A percentile compares a stretch with the other conserved stretches of the same genome.
Evolutionary conservation across 805 yeast species (phyloP).

Genomic region (Cyberlindnera maritima): DNA sequence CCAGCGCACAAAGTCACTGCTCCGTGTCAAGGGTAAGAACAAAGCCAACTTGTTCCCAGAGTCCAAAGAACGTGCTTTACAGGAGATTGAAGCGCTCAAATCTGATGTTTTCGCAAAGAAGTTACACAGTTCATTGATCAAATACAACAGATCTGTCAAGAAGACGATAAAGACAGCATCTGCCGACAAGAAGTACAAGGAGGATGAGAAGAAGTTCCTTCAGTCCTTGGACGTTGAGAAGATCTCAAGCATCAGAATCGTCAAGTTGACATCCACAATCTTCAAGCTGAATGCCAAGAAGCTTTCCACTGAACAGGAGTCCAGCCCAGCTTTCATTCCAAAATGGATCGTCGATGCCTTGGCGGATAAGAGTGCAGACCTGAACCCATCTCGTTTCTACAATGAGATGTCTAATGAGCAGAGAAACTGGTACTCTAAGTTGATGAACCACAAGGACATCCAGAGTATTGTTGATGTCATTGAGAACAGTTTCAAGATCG

Average conservation of each 20-base stretch:
- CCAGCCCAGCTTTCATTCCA: slow-evolving; percentile 20
- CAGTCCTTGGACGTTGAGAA: slow-evolving; percentile 26
- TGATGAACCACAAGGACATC: slow-evolving; percentile 44
- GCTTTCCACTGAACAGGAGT: slow-evolving; percentile 3
- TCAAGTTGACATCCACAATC: slow-evolving; percentile 17
- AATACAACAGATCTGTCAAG: slow-evolving; percentile 38
- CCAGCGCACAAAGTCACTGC: slow-evolving; percentile 38
- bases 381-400: slow-evolving; percentile 48
- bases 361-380: slow-evolving; percentile 28
- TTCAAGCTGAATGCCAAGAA: slow-evolving; percentile 17
- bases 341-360: slow-evolving; percentile 26
- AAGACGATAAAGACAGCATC: slow-evolving; percentile 22
- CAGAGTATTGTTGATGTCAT: slow-evolving; percentile 43
- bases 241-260: slow-evolving; percentile 23
- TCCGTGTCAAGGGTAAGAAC: slow-evolving; percentile 34
- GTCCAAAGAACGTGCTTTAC: slow-evolving; percentile 37
- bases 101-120: slow-evolving; percentile 46
- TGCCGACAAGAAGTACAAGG: slow-evolving; percentile 13
- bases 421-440: slow-evolving; percentile 35
- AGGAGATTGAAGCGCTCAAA: slow-evolving; percentile 45
- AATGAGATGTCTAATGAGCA: slow-evolving; percentile 32
- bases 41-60: slow-evolving; percentile 41
- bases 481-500: slow-evolving; percentile 36
- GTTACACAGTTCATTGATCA: slow-evolving; percentile 42
- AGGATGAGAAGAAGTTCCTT: slow-evolving; percentile 18